A percentile compares a stretch with the other conserved stretches of the same genome.
Evolutionary conservation across 371 early-diverging fungal genomes (phyloP).

Genomic region (Circinella umbellata): DNA sequence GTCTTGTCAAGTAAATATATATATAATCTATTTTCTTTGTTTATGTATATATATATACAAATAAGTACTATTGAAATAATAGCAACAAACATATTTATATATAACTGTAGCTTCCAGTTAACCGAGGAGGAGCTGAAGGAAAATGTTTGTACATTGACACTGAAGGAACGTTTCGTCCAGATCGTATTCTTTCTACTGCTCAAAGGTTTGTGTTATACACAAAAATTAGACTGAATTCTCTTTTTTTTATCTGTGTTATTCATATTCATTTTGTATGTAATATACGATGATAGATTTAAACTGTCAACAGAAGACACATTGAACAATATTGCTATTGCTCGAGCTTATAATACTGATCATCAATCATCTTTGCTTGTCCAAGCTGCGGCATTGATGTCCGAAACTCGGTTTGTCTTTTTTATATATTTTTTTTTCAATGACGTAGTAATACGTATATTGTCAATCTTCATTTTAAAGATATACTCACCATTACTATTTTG

Average conservation of each 20-base stretch:
- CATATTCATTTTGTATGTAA: not conserved
- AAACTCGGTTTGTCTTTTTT: slow-evolving; percentile 53
- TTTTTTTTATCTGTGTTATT: not conserved
- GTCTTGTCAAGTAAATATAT: slow-evolving; percentile 83
- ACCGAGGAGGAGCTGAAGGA: slow-evolving; percentile 95
- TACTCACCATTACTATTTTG: not conserved
- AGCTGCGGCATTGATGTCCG: slow-evolving; percentile 98
- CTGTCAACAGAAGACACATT: slow-evolving; percentile 89
- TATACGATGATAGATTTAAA: slow-evolving; percentile 50
- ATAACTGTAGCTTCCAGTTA: slow-evolving; percentile 71
- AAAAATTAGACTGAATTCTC: not conserved
- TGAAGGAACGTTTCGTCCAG: slow-evolving; percentile 99
- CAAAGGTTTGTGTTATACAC: slow-evolving; percentile 57
- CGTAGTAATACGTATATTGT: too few relatives aligned
- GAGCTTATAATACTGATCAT: slow-evolving; percentile 98
- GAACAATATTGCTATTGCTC: slow-evolving; percentile 96
- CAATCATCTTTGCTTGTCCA: slow-evolving; percentile 90
- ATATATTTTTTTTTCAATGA: not conserved
- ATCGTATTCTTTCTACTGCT: slow-evolving; percentile 88
- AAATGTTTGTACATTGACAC: slow-evolving; percentile 99
- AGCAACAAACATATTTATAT: not conserved
- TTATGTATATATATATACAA: too few relatives aligned
- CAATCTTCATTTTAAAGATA: too few relatives aligned
- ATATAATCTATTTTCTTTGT: too few relatives aligned
- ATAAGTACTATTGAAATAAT: too few relatives aligned